phyloP scores from a whole-genome alignment of 176 grass and related monocot genomes.

The Saccharum officinarum region DNA sequence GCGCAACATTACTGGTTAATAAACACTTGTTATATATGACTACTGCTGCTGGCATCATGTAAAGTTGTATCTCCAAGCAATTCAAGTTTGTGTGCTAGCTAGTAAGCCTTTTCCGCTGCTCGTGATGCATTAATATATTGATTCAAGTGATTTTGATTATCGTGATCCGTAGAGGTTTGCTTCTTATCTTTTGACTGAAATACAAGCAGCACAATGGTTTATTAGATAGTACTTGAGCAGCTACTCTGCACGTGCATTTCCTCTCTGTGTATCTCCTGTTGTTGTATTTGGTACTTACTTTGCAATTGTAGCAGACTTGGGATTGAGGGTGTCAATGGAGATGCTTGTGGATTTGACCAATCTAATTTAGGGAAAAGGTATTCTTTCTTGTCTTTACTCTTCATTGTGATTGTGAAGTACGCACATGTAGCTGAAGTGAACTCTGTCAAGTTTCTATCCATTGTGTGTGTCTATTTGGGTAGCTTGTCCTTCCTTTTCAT shows the following conservation, averaged over 20 bases:
- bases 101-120: background rate
- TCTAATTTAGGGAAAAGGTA: constrained; percentile 57
- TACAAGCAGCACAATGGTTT: background rate
- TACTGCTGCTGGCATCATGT: background rate
- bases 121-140: background rate
- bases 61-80: background rate
- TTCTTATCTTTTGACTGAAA: background rate
- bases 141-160: background rate
- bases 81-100: background rate
- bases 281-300: background rate
- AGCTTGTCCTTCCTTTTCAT: background rate
- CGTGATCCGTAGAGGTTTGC: background rate
- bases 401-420: background rate
- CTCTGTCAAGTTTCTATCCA: background rate
- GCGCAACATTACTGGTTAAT: background rate
- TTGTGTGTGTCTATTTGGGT: background rate
- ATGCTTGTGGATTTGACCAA: constrained; percentile 38
- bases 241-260: background rate
- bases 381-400: background rate
- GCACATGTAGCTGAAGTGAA: background rate
- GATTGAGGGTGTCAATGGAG: constrained; percentile 39
- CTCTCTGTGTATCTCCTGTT: background rate
- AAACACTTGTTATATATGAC: background rate
- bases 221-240: background rate
- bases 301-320: constrained; percentile 33